Evolutionary conservation across 2,329 filamentous ascomycete genomes (phyloP).

Genomic region (Epichloe festucae): DNA sequence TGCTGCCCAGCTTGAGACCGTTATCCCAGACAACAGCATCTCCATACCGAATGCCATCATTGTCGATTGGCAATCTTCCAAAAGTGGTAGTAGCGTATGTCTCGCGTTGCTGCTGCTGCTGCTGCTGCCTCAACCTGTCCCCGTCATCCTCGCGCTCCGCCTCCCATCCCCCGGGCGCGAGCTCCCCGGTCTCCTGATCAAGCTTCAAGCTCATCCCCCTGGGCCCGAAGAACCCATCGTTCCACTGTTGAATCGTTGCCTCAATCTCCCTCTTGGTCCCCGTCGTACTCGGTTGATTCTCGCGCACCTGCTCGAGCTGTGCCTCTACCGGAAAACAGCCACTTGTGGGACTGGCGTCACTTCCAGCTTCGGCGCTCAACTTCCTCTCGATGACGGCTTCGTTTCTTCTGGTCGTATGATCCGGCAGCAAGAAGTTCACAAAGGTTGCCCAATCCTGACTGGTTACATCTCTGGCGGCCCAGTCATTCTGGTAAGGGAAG

Average conservation of each 20-base stretch:
- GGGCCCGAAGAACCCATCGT: slow-evolving; percentile 40
- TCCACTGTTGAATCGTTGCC: slow-evolving; percentile 39
- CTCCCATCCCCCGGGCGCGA: slow-evolving; percentile 16
- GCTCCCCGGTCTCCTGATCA: slow-evolving; percentile 9
- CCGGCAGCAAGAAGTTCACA: slow-evolving; percentile 40
- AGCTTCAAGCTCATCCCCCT: slow-evolving; percentile 31
- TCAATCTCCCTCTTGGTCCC: slow-evolving; percentile 20
- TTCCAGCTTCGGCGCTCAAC: slow-evolving; percentile 26
- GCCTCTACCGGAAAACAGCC: slow-evolving; percentile 23
- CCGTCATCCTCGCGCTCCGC: slow-evolving; percentile 9
- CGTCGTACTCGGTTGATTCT: slow-evolving; percentile 11
- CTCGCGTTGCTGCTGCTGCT: slow-evolving; percentile 2
- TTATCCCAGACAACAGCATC: slow-evolving; percentile 32
- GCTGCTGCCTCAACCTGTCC: slow-evolving; percentile 5
- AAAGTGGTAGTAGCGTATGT: slow-evolving; percentile 7
- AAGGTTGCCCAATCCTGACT: slow-evolving; percentile 47
- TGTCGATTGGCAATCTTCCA: slow-evolving; percentile 27
- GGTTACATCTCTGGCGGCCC: slow-evolving; percentile 30
- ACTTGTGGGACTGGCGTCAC: slow-evolving; percentile 14
- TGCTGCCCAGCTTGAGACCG: slow-evolving; percentile 27
- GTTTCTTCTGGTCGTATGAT: slow-evolving; percentile 31
- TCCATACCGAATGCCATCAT: slow-evolving; percentile 30
- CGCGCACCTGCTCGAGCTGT: slow-evolving; percentile 25
- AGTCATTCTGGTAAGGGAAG: slow-evolving; percentile 29
- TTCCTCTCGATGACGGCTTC: slow-evolving; percentile 37